Evolutionary conservation across 306 rosid genomes (phyloP), one percentile per base, ranked within the genome.

Genomic region (Vachellia collinsii): DNA sequence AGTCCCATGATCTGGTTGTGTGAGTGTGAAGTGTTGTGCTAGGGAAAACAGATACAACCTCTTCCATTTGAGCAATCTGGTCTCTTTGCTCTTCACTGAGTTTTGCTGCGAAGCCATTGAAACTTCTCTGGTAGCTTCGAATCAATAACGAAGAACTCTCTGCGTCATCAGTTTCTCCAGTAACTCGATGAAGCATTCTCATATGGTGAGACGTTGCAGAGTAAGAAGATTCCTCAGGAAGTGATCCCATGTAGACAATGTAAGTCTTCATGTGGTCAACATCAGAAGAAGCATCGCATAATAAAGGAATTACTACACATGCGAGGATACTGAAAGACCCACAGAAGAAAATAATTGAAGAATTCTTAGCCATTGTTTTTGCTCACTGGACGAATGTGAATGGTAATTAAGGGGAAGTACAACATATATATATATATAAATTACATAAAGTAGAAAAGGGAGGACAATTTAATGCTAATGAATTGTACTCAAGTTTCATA

Each of bases 61-160:
- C 61, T 54, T 54, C 61, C 22, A 54, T 54, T 54, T n/a, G 11
- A 7, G 61, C 61, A 54, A 54, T 54, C 61, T 54, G 19, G 4
- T 54, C 61, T 54, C 61, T 54, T 54, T 54, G 61, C 22, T 54
- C 23, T n/a, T 19, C 23, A 19, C 11, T 54, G 11, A 54, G 61
- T n/a, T 54, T 54, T 54, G 61, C 61, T 19, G 61, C 61, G 22
- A 54, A 54, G 11, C 61, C 61, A 54, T 54, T 54, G 61, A 54
- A 54, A 54, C 61, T 54, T n/a, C 61, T 54, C 10, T 54, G 7
- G 61, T 17, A 54, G 23, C 61, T 54, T 54, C 61, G 61, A 54
- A 54, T 54, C 10, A 54, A 10, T 8, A 54, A 54, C n/a, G 61
- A n/a, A 54, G 61, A n/a, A 54, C 25, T 54, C n/a, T 11, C 23